Conservation (phyloP, 768 basidiomycete species). For the Russula compacta region DNA sequence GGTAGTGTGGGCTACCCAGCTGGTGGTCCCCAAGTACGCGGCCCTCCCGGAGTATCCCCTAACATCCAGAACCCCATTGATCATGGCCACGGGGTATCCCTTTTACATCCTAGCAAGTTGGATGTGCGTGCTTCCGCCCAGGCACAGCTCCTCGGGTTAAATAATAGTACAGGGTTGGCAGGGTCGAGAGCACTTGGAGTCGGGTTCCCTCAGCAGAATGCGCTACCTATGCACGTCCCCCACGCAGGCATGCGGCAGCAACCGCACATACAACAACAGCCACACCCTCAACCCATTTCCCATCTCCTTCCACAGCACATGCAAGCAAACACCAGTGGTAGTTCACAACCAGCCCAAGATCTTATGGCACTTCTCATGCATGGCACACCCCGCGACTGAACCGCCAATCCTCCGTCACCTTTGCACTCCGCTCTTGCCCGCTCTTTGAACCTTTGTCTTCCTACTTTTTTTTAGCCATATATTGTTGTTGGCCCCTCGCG, state of each 20-base stretch:
- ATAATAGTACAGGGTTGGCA: constrained; percentile 37
- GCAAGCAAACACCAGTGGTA: constrained; percentile 41
- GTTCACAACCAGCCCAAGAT: constrained; percentile 57
- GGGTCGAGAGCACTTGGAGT: constrained; percentile 40
- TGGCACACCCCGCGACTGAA: constrained; percentile 55
- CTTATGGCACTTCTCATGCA: constrained; percentile 81
- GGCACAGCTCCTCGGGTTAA: constrained; percentile 37
- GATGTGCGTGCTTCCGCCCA: constrained; percentile 46
- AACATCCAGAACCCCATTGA: constrained; percentile 41
- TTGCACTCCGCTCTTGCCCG: neutral
- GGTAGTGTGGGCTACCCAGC: constrained; percentile 22
- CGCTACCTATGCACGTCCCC: constrained; percentile 29
- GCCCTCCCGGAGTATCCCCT: constrained; percentile 33
- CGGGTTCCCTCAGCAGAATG: constrained; percentile 42
- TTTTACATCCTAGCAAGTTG: constrained; percentile 46
- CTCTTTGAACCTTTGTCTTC: neutral
- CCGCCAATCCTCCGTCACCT: neutral
- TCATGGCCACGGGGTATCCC: constrained; percentile 41
- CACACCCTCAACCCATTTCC: constrained; percentile 49
- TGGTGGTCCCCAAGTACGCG: constrained; percentile 39
- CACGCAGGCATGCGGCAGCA: constrained; percentile 42
- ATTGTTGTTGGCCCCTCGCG: constrained; percentile 9
- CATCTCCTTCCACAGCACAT: constrained; percentile 46
- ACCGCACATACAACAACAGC: constrained; percentile 40
- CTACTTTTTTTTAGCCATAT: constrained; percentile 6